phyloP scores from a whole-genome alignment of 2,329 filamentous ascomycete species.

The Septoria petroselini region DNA sequence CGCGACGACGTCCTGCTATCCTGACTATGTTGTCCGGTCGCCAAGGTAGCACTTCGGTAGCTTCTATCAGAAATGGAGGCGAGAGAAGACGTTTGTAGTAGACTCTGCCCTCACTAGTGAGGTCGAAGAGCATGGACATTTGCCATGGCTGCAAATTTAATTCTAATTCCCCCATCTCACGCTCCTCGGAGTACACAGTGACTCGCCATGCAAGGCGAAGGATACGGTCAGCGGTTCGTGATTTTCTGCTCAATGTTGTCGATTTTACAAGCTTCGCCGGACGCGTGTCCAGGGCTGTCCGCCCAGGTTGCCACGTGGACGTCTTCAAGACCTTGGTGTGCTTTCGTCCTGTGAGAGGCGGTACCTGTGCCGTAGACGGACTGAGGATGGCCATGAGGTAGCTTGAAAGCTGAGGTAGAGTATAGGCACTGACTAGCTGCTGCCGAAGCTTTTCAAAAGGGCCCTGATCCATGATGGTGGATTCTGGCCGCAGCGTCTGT shows the following conservation, averaged over 20 bases:
- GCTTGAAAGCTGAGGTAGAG: slow-evolving; percentile 26
- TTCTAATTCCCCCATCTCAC: slow-evolving; percentile 32
- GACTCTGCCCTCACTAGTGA: slow-evolving; percentile 12
- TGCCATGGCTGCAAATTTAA: slow-evolving; percentile 32
- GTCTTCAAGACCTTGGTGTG: background rate
- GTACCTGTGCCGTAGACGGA: background rate
- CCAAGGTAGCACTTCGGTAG: slow-evolving; percentile 25
- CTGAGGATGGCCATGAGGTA: slow-evolving; percentile 21
- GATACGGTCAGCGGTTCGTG: slow-evolving; percentile 28
- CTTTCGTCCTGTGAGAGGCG: background rate
- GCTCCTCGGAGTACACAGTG: slow-evolving; percentile 27
- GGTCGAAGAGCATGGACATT: slow-evolving; percentile 31
- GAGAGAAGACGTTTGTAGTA: slow-evolving; percentile 26
- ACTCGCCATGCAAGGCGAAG: slow-evolving; percentile 32
- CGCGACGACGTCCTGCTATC: slow-evolving; percentile 33
- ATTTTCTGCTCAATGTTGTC: slow-evolving; percentile 14
- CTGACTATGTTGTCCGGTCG: slow-evolving; percentile 29
- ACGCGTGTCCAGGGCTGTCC: slow-evolving; percentile 28
- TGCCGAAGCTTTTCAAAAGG: slow-evolving; percentile 24
- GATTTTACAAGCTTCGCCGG: slow-evolving; percentile 14
- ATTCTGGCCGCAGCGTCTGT: slow-evolving; percentile 27
- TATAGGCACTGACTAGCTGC: slow-evolving; percentile 29
- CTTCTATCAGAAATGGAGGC: slow-evolving; percentile 25
- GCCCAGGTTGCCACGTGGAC: slow-evolving; percentile 28
- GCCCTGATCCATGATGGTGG: slow-evolving; percentile 25